Percentiles rank a stretch among this genome's conserved stretches.
Evolutionary conservation across 2,329 filamentous ascomycete genomes (phyloP).

Genomic region (Fusarium caatingaense): DNA sequence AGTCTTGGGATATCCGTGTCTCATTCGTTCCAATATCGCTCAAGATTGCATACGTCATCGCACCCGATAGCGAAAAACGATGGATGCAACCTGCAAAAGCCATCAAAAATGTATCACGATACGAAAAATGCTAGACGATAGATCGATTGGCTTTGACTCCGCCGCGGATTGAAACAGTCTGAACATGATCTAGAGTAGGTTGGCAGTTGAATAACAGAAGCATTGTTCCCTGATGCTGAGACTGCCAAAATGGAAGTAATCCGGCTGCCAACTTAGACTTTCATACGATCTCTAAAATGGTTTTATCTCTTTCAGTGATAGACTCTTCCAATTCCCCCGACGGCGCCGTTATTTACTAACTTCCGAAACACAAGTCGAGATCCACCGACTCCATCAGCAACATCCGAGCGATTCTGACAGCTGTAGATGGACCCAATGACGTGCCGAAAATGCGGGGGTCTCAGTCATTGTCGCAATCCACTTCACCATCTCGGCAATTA

Average conservation of each 20-base stretch:
- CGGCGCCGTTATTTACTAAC: neutral
- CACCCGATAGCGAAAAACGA: neutral
- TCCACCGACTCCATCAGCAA: conserved; percentile 21
- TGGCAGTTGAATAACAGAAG: neutral
- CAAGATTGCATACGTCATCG: neutral
- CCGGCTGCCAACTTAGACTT: too few relatives aligned
- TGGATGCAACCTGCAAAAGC: fast-evolving
- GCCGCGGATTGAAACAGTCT: neutral
- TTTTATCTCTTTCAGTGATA: neutral
- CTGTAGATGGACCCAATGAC: conserved; percentile 17
- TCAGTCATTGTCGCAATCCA: neutral
- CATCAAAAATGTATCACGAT: neutral
- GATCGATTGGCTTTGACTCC: neutral
- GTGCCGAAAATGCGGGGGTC: conserved; percentile 26
- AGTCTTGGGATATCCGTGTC: neutral
- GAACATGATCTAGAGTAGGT: neutral
- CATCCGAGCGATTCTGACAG: conserved; percentile 14
- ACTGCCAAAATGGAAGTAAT: too few relatives aligned
- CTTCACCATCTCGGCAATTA: conserved; percentile 3
- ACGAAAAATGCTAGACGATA: neutral
- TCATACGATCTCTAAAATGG: fast-evolving
- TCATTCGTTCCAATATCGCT: neutral
- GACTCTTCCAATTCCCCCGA: neutral
- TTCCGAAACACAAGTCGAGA: conserved; percentile 9
- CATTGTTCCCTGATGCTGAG: neutral